Evolutionary conservation across 2,329 filamentous ascomycete genomes (phyloP), one percentile per base, ranked within the genome.

Genomic region (Aspergillus pseudoglaucus): DNA sequence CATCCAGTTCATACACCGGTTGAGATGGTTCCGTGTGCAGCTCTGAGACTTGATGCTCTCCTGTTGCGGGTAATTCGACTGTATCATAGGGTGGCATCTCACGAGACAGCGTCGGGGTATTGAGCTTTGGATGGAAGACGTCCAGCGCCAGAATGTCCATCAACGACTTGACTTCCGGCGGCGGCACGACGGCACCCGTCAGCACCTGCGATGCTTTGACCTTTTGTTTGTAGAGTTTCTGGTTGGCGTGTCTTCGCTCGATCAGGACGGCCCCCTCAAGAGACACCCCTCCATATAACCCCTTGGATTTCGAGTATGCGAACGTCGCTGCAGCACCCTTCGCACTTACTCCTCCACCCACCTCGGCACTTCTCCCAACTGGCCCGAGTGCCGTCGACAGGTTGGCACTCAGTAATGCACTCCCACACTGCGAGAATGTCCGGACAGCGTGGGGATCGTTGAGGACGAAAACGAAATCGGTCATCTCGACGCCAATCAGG

Each of bases 251-350:
- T 69, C 88, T 84, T 51, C 91, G 82, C 73, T 97, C 93, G 53
- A 96, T 86, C 54, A 98, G 84, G 32, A 87, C 87, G 45, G 85
- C 90, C 10, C 90, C 91, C 67, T 98, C 93, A 51, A 97, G 73
- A 53, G 87, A 93, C 33, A 96, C 88, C 59, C 93, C 93, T 2
- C 90, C 93, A 60, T 96, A 98, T 22, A 97, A 71, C 8, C 93
- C 93, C 73, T 95, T 95, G 7, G 91, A 97, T 74, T 95, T 96
- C 67, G 85, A 90, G 76, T 97, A 98, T 59, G 87, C 87, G 75
- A 96, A 97, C 46, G 97, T 85, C 44, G 87, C 90, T 0, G 90
- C 86, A 2, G 95, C 83, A 52, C 88, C 84, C 73, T 83, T 90
- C 54, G 91, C 74, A 54, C 88, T 95, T 4, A 90, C 90, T 9